A percentile compares a stretch with the other conserved stretches of the same genome.
phyloP scores from a whole-genome alignment of 768 basidiomycete genomes.

The Mrakia gelida region DNA sequence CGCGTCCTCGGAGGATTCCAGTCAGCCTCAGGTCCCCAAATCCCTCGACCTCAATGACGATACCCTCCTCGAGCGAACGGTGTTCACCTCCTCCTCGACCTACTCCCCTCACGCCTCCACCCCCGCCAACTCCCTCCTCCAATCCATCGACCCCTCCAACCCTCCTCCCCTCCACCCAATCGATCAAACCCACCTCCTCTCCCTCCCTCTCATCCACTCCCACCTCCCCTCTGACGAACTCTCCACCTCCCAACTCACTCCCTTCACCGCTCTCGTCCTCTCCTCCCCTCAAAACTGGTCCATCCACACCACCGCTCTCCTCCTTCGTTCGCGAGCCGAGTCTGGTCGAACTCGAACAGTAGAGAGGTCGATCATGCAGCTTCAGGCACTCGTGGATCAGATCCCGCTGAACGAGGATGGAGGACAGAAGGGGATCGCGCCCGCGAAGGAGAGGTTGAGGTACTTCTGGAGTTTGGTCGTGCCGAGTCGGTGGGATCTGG shows the following conservation, averaged over 20 bases:
- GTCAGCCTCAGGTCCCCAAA: slow-evolving; percentile 55
- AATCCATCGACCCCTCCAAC: slow-evolving; percentile 62
- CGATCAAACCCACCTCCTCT: slow-evolving; percentile 87
- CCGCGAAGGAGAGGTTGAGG: slow-evolving; percentile 59
- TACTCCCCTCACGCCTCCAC: slow-evolving; percentile 42
- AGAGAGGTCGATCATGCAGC: slow-evolving; percentile 84
- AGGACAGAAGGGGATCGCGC: slow-evolving; percentile 31
- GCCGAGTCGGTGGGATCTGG: slow-evolving; percentile 89
- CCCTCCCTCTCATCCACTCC: slow-evolving; percentile 67
- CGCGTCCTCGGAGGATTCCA: background rate
- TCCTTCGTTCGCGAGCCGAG: slow-evolving; percentile 88
- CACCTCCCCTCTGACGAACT: slow-evolving; percentile 45
- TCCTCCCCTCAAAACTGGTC: slow-evolving; percentile 91
- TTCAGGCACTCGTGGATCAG: slow-evolving; percentile 93
- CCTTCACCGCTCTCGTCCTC: slow-evolving; percentile 85
- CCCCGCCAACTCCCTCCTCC: slow-evolving; percentile 45
- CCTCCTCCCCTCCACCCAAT: slow-evolving; percentile 87
- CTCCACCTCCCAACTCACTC: slow-evolving; percentile 84
- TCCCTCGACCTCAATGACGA: slow-evolving; percentile 86
- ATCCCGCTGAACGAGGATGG: slow-evolving; percentile 46
- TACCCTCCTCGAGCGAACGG: slow-evolving; percentile 87
- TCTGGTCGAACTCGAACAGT: slow-evolving; percentile 82
- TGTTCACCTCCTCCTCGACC: slow-evolving; percentile 56
- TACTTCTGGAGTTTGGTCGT: slow-evolving; percentile 77
- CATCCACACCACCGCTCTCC: slow-evolving; percentile 90